These are phyloP conservation scores for Chamaecyparis obtusa DNA, from an alignment of 75 land plant genomes.

Conservation along the genomic window DNA sequence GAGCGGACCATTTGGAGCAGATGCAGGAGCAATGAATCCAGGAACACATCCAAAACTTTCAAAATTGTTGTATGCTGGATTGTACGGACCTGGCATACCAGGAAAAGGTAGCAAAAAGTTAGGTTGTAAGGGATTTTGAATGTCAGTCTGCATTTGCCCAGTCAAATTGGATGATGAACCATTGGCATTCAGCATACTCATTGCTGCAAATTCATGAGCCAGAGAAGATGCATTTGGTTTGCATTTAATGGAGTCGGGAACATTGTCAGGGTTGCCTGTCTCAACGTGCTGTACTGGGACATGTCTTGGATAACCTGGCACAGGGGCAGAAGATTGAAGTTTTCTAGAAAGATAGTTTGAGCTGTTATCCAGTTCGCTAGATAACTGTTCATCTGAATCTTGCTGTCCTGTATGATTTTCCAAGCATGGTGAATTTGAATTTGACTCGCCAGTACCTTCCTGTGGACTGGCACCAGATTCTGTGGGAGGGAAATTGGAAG, in stretches of 20 bases:
- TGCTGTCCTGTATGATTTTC: constrained; percentile 8
- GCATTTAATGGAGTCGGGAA: not conserved
- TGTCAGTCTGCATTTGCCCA: not conserved
- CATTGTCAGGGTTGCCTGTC: constrained; percentile 18
- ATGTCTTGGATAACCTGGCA: constrained; percentile 40
- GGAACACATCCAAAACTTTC: constrained; percentile 17
- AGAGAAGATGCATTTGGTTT: not conserved
- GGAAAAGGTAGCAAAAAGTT: constrained; percentile 30
- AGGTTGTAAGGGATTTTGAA: not conserved
- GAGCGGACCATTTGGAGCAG: constrained; percentile 33
- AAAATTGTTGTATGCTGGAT: constrained; percentile 18
- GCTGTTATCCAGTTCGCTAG: constrained; percentile 13
- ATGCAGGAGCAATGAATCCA: constrained; percentile 22
- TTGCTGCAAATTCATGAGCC: constrained; percentile 9
- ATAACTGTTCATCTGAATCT: constrained; percentile 9
- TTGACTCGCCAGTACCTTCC: constrained; percentile 11
- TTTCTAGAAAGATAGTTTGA: constrained; percentile 4
- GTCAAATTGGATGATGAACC: not conserved
- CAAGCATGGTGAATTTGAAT: not conserved
- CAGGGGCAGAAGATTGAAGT: constrained; percentile 1
- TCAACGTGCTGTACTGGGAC: constrained; percentile 41
- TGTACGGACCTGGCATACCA: constrained; percentile 23
- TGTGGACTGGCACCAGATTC: constrained; percentile 4
- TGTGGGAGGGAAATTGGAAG: not conserved
- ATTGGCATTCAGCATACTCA: not conserved